Conservation (phyloP, 306 rosid genomes). For the Trifolium subterraneum region DNA sequence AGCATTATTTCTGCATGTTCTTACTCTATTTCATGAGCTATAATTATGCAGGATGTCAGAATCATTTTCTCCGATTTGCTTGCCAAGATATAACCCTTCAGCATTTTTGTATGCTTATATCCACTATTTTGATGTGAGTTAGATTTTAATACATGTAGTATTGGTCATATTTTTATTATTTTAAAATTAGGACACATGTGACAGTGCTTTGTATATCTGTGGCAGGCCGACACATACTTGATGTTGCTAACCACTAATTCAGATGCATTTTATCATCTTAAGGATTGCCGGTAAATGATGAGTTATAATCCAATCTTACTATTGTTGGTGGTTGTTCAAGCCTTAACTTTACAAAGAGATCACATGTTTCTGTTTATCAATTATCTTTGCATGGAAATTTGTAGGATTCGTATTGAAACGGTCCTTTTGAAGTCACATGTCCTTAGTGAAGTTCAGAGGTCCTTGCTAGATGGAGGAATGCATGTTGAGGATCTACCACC, state of each 20-base stretch:
- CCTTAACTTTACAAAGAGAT: constrained; percentile 30
- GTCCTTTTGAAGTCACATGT: constrained; percentile 93
- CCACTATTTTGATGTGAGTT: constrained; percentile 91
- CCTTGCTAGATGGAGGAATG: constrained; percentile 96
- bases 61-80: constrained; percentile 95
- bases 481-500: constrained; percentile 90
- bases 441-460: constrained; percentile 96
- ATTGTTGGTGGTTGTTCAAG: constrained; percentile 34
- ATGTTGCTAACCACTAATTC: constrained; percentile 92
- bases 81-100: constrained; percentile 97
- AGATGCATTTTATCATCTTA: constrained; percentile 94
- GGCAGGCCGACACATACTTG: constrained; percentile 89
- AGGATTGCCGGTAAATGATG: constrained; percentile 86
- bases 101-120: constrained; percentile 95
- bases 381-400: constrained; percentile 46
- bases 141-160: constrained; percentile 22
- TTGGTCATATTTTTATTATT: constrained; percentile 5
- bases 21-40: constrained; percentile 36
- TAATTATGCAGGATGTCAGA: constrained; percentile 86
- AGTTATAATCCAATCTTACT: constrained; percentile 30
- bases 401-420: constrained; percentile 80
- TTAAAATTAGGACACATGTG: constrained; percentile 13
- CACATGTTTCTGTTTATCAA: constrained; percentile 17
- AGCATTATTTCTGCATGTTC: constrained; percentile 24
- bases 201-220: constrained; percentile 40